Conservation (phyloP, 1,284 basidiomycete species). For the Gymnopus androsaceus region DNA sequence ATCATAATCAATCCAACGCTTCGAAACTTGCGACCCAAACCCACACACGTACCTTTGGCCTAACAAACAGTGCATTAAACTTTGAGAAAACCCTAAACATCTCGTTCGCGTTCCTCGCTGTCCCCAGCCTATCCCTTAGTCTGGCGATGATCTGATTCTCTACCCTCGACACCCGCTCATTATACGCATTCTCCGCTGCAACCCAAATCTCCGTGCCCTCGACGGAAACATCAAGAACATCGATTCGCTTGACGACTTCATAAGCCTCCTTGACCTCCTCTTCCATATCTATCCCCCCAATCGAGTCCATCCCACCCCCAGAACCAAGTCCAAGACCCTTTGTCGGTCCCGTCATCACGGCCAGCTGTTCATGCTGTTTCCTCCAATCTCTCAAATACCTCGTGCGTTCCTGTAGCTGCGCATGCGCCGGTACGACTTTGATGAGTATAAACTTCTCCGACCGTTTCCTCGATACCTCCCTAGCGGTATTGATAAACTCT, state of each 20-base stretch:
- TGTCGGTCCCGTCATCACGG: slow-evolving; percentile 95
- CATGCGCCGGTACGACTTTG: slow-evolving; percentile 91
- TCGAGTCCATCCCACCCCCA: slow-evolving; percentile 59
- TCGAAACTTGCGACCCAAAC: neutral
- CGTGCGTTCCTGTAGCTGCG: slow-evolving; percentile 87
- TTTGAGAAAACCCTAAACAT: slow-evolving; percentile 99
- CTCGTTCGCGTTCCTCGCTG: slow-evolving; percentile 95
- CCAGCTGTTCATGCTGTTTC: slow-evolving; percentile 96
- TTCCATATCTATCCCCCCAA: slow-evolving; percentile 92
- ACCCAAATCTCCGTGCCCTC: slow-evolving; percentile 99
- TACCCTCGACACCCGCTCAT: slow-evolving; percentile 94
- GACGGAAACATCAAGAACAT: slow-evolving; percentile 91
- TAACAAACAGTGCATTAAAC: slow-evolving; percentile 96
- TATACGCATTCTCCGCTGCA: slow-evolving; percentile 95
- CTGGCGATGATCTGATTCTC: slow-evolving; percentile 98
- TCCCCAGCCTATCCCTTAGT: slow-evolving; percentile 90
- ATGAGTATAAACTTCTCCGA: slow-evolving; percentile 96
- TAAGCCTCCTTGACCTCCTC: slow-evolving; percentile 95
- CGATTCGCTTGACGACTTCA: slow-evolving; percentile 93
- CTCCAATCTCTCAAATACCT: slow-evolving; percentile 91
- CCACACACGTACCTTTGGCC: slow-evolving; percentile 83
- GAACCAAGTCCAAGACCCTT: slow-evolving; percentile 63
- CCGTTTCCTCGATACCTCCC: slow-evolving; percentile 92
- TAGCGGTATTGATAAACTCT: slow-evolving; percentile 96
- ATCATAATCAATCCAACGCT: neutral